phyloP scores from a whole-genome alignment of 2,329 filamentous ascomycete species.

The Dactylellina parvicollis region DNA sequence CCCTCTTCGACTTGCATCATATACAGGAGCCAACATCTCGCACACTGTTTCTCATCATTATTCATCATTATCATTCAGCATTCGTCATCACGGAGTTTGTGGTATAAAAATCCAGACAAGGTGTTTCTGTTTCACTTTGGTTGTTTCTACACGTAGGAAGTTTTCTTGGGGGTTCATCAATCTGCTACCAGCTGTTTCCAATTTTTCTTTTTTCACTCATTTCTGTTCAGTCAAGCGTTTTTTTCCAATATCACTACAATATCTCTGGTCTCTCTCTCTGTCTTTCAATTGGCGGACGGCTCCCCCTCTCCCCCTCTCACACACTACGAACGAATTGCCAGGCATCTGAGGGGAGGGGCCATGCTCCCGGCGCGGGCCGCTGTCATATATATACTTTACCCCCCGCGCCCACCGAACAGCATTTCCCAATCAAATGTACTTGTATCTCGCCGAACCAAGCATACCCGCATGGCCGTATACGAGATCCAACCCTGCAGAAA shows the following conservation, averaged over 20 bases:
- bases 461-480: not conserved
- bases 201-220: too few species aligned
- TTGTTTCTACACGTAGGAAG: too few species aligned
- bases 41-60: not conserved
- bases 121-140: too few species aligned
- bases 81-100: not conserved
- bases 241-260: not conserved
- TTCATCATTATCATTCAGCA: not conserved
- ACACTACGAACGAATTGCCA: not conserved
- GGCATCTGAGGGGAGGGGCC: not conserved
- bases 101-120: too few species aligned
- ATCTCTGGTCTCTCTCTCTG: too few species aligned
- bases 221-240: not conserved
- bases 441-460: constrained; percentile 5
- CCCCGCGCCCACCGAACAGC: not conserved
- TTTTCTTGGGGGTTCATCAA: too few species aligned
- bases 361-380: constrained; percentile 3
- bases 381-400: not conserved
- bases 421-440: not conserved
- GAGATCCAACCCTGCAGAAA: not conserved
- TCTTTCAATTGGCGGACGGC: not conserved
- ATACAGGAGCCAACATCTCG: not conserved
- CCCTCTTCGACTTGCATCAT: not conserved
- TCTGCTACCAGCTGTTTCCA: too few species aligned
- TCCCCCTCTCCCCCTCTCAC: not conserved